Conservation (phyloP, 306 rosid species). For the Cicer pinnatifidum region DNA sequence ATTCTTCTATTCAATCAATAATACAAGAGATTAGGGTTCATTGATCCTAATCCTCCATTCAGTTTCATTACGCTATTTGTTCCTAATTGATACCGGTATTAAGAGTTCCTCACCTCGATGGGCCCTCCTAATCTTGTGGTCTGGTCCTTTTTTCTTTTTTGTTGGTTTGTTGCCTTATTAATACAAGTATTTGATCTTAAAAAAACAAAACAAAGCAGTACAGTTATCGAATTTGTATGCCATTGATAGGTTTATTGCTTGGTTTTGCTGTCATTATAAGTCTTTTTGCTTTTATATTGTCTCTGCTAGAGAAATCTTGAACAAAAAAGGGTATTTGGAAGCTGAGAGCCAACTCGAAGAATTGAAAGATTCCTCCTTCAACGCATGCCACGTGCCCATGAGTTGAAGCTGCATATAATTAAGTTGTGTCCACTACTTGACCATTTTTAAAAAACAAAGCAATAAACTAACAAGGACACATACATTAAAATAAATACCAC, state of each 20-base stretch:
- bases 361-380: slow-evolving; percentile 4
- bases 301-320: neutral
- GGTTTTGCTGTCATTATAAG: neutral
- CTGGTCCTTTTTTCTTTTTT: neutral
- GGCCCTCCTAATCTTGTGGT: neutral
- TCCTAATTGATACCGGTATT: too few species aligned
- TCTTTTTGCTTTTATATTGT: neutral
- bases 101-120: too few species aligned
- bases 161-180: neutral
- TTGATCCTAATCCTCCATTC: too few species aligned
- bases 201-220: neutral
- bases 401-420: neutral
- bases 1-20: too few species aligned
- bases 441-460: too few species aligned
- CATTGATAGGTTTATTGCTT: neutral
- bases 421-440: too few species aligned
- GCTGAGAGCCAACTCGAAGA: slow-evolving; percentile 5
- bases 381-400: slow-evolving; percentile 1
- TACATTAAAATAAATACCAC: too few species aligned
- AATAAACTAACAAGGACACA: too few species aligned
- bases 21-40: too few species aligned
- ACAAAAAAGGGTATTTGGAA: neutral
- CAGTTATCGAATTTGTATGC: neutral
- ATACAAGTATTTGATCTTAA: neutral
- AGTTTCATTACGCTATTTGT: too few species aligned